Base-by-base conservation (phyloP, 1,284 basidiomycete species). In the Thecaphora thlaspeos region DNA sequence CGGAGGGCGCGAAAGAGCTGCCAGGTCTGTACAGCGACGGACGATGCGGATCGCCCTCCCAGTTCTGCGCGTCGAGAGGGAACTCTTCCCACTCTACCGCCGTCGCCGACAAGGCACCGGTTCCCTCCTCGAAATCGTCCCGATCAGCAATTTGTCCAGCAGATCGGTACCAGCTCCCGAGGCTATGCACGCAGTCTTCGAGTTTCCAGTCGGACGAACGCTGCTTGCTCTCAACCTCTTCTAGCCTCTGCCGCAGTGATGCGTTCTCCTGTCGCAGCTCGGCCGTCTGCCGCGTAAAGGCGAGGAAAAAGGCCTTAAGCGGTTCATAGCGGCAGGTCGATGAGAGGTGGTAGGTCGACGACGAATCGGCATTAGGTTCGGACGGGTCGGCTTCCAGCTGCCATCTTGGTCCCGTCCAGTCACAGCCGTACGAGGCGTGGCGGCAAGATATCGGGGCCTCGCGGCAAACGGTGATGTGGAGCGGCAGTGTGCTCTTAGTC, bases 321-420 rank as follows among this genome's bases (percentile, higher is more conserved):
- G 61, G 61, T 45, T 62, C 63, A 8, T 58, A 61, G 14, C 50
- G 43, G 32, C 69, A 71, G 19, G n/a, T n/a, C n/a, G 51, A 39
- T 22, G 51, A 41, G 12, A 63, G 50, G 21, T 69, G 47, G 41
- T 54, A 48, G 17, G 48, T 45, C 30, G 19, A 11, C 17, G 7
- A 8, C 5, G 19, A 3, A 10, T 40, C n/a, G 39, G 15, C 15
- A 4, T 3, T 34, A 8, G 32, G 37, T 11, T 38, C 43, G 10
- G 40, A 47, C 22, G 44, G 48, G 5, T 65, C 53, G 8, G 38
- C 40, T 2, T 39, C 17, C 3, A 67, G 46, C 4, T 41, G 44
- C n/a, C 48, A 43, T 2, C 61, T 42, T 10, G 52, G 53, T 7
- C 69, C 69, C 15, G 5, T 48, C 69, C 69, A 71, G 3, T 14